Evolutionary conservation across 2,329 filamentous ascomycete species (phyloP).

Genomic region (Monosporascus sp.): DNA sequence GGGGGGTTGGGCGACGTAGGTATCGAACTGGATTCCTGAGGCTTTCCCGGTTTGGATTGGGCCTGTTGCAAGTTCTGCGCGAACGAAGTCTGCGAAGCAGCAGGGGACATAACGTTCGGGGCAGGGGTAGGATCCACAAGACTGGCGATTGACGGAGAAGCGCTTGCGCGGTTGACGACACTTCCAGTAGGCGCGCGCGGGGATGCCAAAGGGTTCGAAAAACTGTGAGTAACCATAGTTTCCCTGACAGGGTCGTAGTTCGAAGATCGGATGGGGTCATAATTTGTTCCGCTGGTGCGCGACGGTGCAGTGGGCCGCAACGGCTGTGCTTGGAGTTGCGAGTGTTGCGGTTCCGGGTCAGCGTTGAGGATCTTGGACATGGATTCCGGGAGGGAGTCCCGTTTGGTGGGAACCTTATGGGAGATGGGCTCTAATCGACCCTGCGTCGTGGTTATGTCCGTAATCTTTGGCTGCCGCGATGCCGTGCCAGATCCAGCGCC

Average conservation of each 20-base stretch:
- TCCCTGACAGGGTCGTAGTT: slow-evolving; percentile 60
- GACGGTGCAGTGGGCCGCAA: slow-evolving; percentile 35
- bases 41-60: slow-evolving; percentile 25
- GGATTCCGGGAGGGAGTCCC: slow-evolving; percentile 44
- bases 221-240: slow-evolving; percentile 51
- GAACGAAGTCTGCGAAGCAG: slow-evolving; percentile 31
- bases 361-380: slow-evolving; percentile 55
- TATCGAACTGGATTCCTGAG: slow-evolving; percentile 31
- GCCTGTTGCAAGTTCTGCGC: slow-evolving; percentile 22
- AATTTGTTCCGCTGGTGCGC: slow-evolving; percentile 72
- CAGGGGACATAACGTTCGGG: slow-evolving; percentile 34
- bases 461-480: slow-evolving; percentile 34
- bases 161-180: slow-evolving; percentile 67
- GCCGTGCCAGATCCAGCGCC: slow-evolving; percentile 17
- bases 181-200: slow-evolving; percentile 39
- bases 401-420: slow-evolving; percentile 46
- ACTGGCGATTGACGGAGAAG: slow-evolving; percentile 87
- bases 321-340: slow-evolving; percentile 40
- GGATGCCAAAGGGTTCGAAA: slow-evolving; percentile 43
- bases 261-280: slow-evolving; percentile 82
- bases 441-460: slow-evolving; percentile 28
- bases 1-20: slow-evolving; percentile 39
- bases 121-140: slow-evolving; percentile 67
- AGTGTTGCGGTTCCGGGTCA: slow-evolving; percentile 39
- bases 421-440: slow-evolving; percentile 29